A percentile compares a stretch with the other conserved stretches of the same genome.
These are phyloP conservation scores for Potentilla sterilis DNA, from an alignment of 306 rosid species.

Conservation along the genomic window DNA sequence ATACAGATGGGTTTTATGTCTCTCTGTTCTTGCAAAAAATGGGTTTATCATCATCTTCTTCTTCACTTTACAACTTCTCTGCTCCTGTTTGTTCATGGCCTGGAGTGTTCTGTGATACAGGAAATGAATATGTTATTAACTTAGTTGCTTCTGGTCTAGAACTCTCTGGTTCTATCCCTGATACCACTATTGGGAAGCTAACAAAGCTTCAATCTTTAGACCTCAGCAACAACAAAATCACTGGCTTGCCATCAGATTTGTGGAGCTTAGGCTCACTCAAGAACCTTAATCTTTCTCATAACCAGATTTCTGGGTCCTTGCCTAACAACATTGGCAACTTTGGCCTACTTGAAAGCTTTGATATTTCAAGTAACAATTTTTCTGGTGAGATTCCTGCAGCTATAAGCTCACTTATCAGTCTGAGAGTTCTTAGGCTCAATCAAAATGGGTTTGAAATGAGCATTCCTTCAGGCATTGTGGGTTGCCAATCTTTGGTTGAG, in stretches of 20 bases:
- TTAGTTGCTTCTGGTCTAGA: conserved; percentile 53
- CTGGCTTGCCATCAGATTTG: conserved; percentile 75
- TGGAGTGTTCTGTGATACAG: conserved; percentile 68
- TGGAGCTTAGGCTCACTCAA: conserved; percentile 82
- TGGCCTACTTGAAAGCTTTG: conserved; percentile 66
- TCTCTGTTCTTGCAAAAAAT: conserved; percentile 64
- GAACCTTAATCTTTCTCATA: conserved; percentile 66
- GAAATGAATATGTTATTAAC: conserved; percentile 39
- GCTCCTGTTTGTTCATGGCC: conserved; percentile 74
- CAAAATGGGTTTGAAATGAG: conserved; percentile 52
- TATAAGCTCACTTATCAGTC: conserved; percentile 55
- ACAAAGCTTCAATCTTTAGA: conserved; percentile 64
- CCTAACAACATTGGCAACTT: conserved; percentile 85
- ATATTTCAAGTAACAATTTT: conserved; percentile 65
- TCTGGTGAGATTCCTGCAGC: conserved; percentile 74
- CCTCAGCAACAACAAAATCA: conserved; percentile 84
- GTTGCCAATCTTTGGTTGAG: conserved; percentile 57
- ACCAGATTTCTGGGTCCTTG: conserved; percentile 72
- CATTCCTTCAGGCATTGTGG: conserved; percentile 65
- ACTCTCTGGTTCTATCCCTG: conserved; percentile 78
- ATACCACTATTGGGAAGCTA: conserved; percentile 80
- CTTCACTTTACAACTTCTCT: conserved; percentile 51
- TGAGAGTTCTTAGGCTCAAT: conserved; percentile 58
- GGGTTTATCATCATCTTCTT: conserved; percentile 30
- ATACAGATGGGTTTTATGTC: conserved; percentile 72